Conservation (phyloP, 768 basidiomycete species). For the Amanita inopinata region DNA sequence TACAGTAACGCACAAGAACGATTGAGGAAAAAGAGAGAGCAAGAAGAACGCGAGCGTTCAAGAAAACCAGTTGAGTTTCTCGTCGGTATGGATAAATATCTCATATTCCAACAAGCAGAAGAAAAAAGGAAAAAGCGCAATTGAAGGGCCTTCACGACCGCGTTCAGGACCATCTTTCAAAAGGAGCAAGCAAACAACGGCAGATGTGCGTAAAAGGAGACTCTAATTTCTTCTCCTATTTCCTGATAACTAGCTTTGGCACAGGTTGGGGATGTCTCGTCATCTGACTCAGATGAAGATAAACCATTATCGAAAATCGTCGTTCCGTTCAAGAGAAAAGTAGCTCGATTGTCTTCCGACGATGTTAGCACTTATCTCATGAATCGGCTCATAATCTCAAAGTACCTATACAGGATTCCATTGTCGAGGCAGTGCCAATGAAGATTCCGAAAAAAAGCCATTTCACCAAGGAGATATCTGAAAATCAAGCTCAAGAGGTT, state of each 20-base stretch:
- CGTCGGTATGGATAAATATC: no score
- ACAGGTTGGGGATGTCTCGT: conserved; percentile 11
- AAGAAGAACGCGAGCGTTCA: conserved; percentile 12
- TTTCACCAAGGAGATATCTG: no score
- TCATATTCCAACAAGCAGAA: no score
- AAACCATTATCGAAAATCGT: conserved; percentile 8
- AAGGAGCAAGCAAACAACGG: neutral
- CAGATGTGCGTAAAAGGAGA: no score
- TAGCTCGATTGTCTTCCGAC: neutral
- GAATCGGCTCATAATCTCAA: no score
- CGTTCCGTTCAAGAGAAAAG: conserved; percentile 5
- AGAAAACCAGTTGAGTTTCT: neutral
- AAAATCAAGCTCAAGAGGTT: no score
- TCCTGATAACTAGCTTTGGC: no score
- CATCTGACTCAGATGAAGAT: conserved; percentile 11
- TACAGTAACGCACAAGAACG: conserved; percentile 16
- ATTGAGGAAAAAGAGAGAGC: conserved; percentile 9
- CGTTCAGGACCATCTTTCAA: neutral
- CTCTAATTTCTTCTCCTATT: no score
- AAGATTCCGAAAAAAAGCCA: no score
- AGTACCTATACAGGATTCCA: neutral
- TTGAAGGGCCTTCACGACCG: no score
- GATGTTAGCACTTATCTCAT: neutral
- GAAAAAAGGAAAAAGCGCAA: no score
- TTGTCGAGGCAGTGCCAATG: no score